A percentile compares a stretch with the other conserved stretches of the same genome.
These are phyloP conservation scores for Apiospora marii DNA, from an alignment of 2,329 filamentous ascomycete genomes.

Conservation along the genomic window DNA sequence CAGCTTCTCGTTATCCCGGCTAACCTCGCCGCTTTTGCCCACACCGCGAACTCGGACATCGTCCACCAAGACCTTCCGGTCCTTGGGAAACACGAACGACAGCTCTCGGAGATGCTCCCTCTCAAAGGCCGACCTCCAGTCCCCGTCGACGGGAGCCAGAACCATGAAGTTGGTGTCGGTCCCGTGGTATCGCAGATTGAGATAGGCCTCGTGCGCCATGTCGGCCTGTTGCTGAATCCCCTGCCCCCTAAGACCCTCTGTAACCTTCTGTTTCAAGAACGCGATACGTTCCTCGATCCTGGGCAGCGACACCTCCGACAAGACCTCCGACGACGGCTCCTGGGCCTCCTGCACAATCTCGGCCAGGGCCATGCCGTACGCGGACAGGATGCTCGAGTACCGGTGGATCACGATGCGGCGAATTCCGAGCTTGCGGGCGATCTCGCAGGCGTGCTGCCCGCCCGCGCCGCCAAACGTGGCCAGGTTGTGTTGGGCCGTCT, in stretches of 20 bases:
- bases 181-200: slow-evolving; percentile 34
- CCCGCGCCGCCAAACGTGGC: slow-evolving; percentile 74
- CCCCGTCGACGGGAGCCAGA: slow-evolving; percentile 23
- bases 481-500: slow-evolving; percentile 42
- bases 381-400: slow-evolving; percentile 45
- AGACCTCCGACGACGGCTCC: slow-evolving; percentile 5
- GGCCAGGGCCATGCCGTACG: slow-evolving; percentile 51
- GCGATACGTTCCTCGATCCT: slow-evolving; percentile 27
- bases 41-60: slow-evolving; percentile 23
- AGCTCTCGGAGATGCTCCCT: slow-evolving; percentile 25
- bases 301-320: neutral
- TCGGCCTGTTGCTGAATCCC: slow-evolving; percentile 27
- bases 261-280: neutral
- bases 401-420: slow-evolving; percentile 51
- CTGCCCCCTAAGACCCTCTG: slow-evolving; percentile 29
- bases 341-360: slow-evolving; percentile 28
- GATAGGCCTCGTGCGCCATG: slow-evolving; percentile 34
- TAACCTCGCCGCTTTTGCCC: slow-evolving; percentile 33
- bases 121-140: slow-evolving; percentile 24
- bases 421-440: slow-evolving; percentile 51
- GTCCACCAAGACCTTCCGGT: slow-evolving; percentile 12
- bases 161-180: slow-evolving; percentile 27
- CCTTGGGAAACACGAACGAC: slow-evolving; percentile 5
- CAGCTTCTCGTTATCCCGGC: slow-evolving; percentile 35
- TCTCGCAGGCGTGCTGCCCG: slow-evolving; percentile 47